These are phyloP conservation scores for Yarrowia divulgata DNA, from an alignment of 805 yeast genomes.

Conservation along the genomic window DNA sequence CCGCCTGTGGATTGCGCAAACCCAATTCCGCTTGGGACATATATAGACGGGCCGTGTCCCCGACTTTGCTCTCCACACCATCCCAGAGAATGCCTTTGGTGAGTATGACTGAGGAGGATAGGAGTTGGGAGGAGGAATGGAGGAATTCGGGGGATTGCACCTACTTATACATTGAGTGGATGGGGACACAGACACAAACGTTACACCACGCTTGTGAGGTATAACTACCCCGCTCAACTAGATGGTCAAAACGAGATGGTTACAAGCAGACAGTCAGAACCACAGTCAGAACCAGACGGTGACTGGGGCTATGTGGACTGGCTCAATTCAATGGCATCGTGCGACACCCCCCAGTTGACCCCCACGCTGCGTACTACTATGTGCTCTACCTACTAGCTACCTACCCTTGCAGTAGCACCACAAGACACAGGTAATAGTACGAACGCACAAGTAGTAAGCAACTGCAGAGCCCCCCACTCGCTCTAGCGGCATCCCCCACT, in stretches of 20 bases:
- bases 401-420: constrained; percentile 8
- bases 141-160: not conserved
- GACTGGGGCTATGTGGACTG: too few relatives aligned
- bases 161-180: not conserved
- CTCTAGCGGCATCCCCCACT: not conserved
- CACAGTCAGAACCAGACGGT: too few relatives aligned
- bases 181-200: too few relatives aligned
- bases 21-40: constrained; percentile 38
- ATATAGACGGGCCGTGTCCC: constrained; percentile 33
- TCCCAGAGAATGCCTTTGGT: constrained; percentile 35
- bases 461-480: not conserved
- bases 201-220: not conserved
- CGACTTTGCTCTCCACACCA: constrained; percentile 20
- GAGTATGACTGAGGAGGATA: constrained; percentile 2
- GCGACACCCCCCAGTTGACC: not conserved
- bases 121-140: not conserved
- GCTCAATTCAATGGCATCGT: too few relatives aligned
- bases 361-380: not conserved
- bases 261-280: too few relatives aligned
- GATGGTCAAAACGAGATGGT: too few relatives aligned
- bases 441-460: not conserved
- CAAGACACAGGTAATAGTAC: too few relatives aligned
- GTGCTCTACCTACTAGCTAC: not conserved
- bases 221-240: not conserved
- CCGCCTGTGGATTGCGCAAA: constrained; percentile 38